Evolutionary conservation across 352 stramenopile species (phyloP).

Genomic region (Phytophthora idaei): DNA sequence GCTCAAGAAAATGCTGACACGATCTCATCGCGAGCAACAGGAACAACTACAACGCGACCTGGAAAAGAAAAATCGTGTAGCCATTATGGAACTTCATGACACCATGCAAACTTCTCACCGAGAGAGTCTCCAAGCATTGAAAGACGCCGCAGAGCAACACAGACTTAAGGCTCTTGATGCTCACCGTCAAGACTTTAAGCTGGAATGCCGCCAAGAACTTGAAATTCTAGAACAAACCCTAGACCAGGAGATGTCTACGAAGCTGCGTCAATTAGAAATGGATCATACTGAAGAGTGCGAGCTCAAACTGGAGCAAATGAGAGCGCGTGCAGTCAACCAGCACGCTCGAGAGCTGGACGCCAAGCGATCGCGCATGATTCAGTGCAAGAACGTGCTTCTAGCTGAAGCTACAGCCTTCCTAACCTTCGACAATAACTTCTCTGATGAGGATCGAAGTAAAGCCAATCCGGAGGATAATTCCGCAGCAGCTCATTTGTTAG

Average conservation of each 20-base stretch:
- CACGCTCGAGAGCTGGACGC: slow-evolving; percentile 50
- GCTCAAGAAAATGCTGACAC: slow-evolving; percentile 45
- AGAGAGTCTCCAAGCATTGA: slow-evolving; percentile 29
- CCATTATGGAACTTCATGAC: slow-evolving; percentile 59
- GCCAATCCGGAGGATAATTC: slow-evolving; percentile 24
- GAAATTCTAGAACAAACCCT: slow-evolving; percentile 44
- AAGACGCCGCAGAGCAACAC: slow-evolving; percentile 29
- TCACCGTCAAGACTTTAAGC: slow-evolving; percentile 36
- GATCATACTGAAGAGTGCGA: slow-evolving; percentile 48
- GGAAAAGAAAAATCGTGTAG: slow-evolving; percentile 53
- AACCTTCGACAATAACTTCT: slow-evolving; percentile 26
- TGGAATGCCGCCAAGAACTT: slow-evolving; percentile 43
- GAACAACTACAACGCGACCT: slow-evolving; percentile 46
- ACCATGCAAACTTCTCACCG: slow-evolving; percentile 43
- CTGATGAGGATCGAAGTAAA: slow-evolving; percentile 8
- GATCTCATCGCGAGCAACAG: slow-evolving; percentile 43
- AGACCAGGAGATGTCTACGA: slow-evolving; percentile 44
- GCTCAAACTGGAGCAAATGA: slow-evolving; percentile 43
- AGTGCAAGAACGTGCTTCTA: slow-evolving; percentile 49
- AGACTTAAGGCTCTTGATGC: slow-evolving; percentile 22
- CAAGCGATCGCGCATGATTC: slow-evolving; percentile 47
- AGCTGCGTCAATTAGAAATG: slow-evolving; percentile 48
- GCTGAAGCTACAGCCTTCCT: slow-evolving; percentile 54
- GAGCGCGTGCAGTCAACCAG: slow-evolving; percentile 29
- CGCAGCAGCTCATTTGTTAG: slow-evolving; percentile 33